Conservation (phyloP, 306 rosid genomes). For the Mimosa bimucronata region DNA sequence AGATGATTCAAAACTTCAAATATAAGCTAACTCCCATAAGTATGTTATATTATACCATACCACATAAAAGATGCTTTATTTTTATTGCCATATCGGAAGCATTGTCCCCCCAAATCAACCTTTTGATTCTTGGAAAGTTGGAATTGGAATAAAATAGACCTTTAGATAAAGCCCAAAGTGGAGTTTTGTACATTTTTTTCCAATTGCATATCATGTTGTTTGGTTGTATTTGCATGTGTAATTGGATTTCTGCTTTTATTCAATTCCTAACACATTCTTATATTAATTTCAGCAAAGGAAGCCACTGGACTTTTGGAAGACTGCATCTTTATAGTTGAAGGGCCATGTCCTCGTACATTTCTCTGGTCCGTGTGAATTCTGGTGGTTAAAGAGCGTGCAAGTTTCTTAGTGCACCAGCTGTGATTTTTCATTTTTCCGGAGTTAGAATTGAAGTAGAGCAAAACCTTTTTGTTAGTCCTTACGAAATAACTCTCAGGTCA, state of each 20-base stretch:
- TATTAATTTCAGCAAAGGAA: conserved; percentile 76
- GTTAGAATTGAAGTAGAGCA: neutral
- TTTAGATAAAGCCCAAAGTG: neutral
- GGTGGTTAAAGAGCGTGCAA: neutral
- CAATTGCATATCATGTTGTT: neutral
- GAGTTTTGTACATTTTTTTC: neutral
- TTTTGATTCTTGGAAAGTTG: neutral
- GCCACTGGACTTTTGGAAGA: conserved; percentile 78
- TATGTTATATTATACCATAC: neutral
- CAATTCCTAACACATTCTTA: conserved; percentile 12
- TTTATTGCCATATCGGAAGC: neutral
- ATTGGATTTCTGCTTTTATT: conserved; percentile 3
- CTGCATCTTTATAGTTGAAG: conserved; percentile 58
- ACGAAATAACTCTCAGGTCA: too few species aligned
- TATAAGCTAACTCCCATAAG: neutral
- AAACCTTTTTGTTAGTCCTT: neutral
- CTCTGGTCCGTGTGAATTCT: neutral
- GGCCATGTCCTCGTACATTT: neutral
- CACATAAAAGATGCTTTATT: neutral
- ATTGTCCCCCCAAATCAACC: neutral
- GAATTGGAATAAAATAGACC: neutral
- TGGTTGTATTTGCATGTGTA: neutral
- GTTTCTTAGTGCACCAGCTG: neutral
- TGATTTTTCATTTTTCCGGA: neutral
- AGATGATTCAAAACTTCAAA: neutral